Base-by-base conservation (phyloP, 352 stramenopile genomes). In the Phytopythium litorale region DNA sequence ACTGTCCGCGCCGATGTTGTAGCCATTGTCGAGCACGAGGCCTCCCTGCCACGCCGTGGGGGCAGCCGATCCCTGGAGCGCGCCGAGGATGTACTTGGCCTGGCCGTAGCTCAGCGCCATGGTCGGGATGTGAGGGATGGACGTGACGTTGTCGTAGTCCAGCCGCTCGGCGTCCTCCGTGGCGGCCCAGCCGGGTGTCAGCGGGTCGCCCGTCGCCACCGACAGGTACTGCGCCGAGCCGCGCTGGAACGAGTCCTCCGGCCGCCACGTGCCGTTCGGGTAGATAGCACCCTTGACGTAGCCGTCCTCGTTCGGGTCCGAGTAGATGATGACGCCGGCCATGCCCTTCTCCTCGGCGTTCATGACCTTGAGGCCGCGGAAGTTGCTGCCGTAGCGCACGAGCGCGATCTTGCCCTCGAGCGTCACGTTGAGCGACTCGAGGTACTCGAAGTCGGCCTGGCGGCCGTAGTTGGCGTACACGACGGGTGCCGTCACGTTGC, bases 301-400 rank as follows among this genome's bases (percentile, higher is more conserved):
- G 12, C 85, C 85, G 67, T 93, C 85, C 19, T 93, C 66, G 30
- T 69, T 58, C n/a, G 85, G 83, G 62, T 94, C 83, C 53, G 70
- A 87, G 70, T 90, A 94, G 61, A 94, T 88, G 1, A 94, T 58
- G 3, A 81, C 71, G 19, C 64, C 81, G 16, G 80, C 57, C 46
- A 82, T 84, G 23, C 73, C 75, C 13, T 72, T 68, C 13, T 65
- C 25, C 65, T 94, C 67, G 1, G 82, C 79, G 56, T 89, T 81
- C 68, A 85, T 81, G 12, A 87, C 83, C 64, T 87, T 88, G 23
- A 82, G 64, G 1, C 73, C 75, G 18, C 75, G 75, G 60, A 80
- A 78, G 60, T 70, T 71, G 62, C 63, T 49, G 30, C 81, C 84
- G 60, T 94, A 92, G 28, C 83, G 71, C 6, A 84, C 64, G 23